Evolutionary conservation across 2,329 filamentous ascomycete genomes (phyloP), one percentile per base, ranked within the genome.

Genomic region (Sarocladium kiliense): DNA sequence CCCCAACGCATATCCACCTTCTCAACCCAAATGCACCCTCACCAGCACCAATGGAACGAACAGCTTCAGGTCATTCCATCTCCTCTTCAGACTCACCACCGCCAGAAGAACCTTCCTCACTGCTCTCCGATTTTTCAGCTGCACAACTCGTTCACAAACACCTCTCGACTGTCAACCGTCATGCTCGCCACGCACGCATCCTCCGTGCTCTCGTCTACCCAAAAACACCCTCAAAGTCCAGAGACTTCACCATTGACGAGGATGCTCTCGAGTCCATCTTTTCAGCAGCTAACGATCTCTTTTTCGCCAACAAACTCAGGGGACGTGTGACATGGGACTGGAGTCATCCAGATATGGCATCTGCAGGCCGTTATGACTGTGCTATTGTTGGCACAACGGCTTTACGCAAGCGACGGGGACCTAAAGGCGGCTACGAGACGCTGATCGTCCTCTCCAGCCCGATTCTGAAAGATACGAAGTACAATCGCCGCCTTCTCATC

Each of bases 381-480:
- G 75, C 79, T 55, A 77, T 86, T 44, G 81, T 87, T 53, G 84
- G 83, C 37, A 86, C 82, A 2, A 87, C 84, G 10, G 81, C 82
- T 1, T 72, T 86, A 26, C 76, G 83, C 12, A 39, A 41, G 18
- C 32, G 32, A 14, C 25, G 50, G 41, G 47, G 47, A 3, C 36
- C 50, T 4, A 71, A 70, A 18, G 74, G 76, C 23, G 82, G 82
- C 11, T 84, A 78, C 62, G 84, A 87, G 66, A 85, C 83, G 1
- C 71, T 85, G 25, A 84, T 87, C 51, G 77, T 84, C 3, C 70
- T 87, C 12, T 86, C 82, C 3, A 74, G 75, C 2, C 78, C 81
- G 0, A 82, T 86, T 14, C 73, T 86, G n/a, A 72, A 71, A 37
- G 74, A 80, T 59, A 73, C 68, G 14, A 74, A 71, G 50, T 87